A percentile compares a stretch with the other conserved stretches of the same genome.
phyloP scores from a whole-genome alignment of 2,329 filamentous ascomycete species.

The Aspergillus alliaceus region DNA sequence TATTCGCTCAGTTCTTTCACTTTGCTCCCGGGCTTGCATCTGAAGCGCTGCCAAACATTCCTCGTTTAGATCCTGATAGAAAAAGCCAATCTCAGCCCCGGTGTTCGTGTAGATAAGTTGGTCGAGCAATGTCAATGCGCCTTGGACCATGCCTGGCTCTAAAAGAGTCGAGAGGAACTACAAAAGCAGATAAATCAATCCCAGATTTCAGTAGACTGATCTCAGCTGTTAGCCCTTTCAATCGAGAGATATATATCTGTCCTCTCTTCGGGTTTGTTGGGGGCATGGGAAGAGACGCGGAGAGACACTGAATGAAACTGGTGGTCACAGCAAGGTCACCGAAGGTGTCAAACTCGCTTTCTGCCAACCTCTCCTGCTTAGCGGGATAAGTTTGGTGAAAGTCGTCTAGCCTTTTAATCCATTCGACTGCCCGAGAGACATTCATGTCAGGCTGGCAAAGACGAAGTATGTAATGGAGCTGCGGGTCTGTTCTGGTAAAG shows the following conservation, averaged over 20 bases:
- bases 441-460: conserved; percentile 45
- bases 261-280: neutral
- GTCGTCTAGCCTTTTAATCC: conserved; percentile 41
- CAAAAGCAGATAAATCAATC: neutral
- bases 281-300: neutral
- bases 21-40: conserved; percentile 14
- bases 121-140: conserved; percentile 40
- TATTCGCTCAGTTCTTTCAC: neutral
- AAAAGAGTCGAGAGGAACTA: neutral
- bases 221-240: neutral
- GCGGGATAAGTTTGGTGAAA: neutral
- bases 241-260: neutral
- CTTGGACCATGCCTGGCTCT: conserved; percentile 28
- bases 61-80: conserved; percentile 48
- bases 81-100: conserved; percentile 42
- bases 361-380: neutral
- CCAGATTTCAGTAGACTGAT: neutral
- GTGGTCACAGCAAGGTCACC: neutral
- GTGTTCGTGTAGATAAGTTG: conserved; percentile 39
- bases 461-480: conserved; percentile 47
- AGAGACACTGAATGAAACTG: neutral
- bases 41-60: conserved; percentile 39
- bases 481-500: conserved; percentile 39
- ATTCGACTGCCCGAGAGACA: conserved; percentile 37
- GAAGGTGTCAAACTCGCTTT: neutral